These are phyloP conservation scores for Zopfia rhizophila DNA, from an alignment of 2,329 filamentous ascomycete species.

Conservation along the genomic window DNA sequence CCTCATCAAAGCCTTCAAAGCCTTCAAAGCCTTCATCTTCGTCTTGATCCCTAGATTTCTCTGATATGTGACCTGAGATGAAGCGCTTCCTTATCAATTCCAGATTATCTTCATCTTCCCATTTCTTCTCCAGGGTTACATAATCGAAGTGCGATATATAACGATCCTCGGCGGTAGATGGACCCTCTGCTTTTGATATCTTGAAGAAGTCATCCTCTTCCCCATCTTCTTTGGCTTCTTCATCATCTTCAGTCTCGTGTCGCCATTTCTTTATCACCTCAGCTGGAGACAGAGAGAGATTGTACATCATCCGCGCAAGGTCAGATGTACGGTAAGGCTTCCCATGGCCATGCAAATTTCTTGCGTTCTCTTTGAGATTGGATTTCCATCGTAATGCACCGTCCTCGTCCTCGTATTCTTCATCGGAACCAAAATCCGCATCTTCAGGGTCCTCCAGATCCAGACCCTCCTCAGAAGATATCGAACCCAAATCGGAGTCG, in stretches of 20 bases:
- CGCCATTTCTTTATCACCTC: slow-evolving; percentile 85
- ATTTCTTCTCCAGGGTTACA: slow-evolving; percentile 82
- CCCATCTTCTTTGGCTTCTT: slow-evolving; percentile 66
- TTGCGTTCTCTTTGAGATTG: slow-evolving; percentile 81
- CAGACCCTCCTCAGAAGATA: slow-evolving; percentile 70
- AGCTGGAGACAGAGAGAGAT: slow-evolving; percentile 77
- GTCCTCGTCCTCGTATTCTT: slow-evolving; percentile 72
- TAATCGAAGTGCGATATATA: slow-evolving; percentile 84
- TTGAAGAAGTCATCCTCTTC: slow-evolving; percentile 74
- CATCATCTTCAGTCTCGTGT: slow-evolving; percentile 68
- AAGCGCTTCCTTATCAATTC: slow-evolving; percentile 80
- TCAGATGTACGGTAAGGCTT: slow-evolving; percentile 82
- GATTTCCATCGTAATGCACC: slow-evolving; percentile 86
- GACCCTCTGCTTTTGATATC: slow-evolving; percentile 62
- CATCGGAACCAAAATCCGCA: slow-evolving; percentile 64
- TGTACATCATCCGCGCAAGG: slow-evolving; percentile 88
- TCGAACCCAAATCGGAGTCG: slow-evolving; percentile 92
- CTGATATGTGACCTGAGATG: slow-evolving; percentile 72
- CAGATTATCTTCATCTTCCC: slow-evolving; percentile 81
- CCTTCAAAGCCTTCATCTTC: slow-evolving; percentile 66
- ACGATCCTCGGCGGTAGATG: slow-evolving; percentile 73
- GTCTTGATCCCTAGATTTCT: slow-evolving; percentile 52
- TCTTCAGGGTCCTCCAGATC: slow-evolving; percentile 48
- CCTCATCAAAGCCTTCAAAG: slow-evolving; percentile 68
- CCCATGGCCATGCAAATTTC: slow-evolving; percentile 74